Conservation (phyloP, 495 filamentous ascomycete genomes). For the Friedmanniomyces endolithicus region DNA sequence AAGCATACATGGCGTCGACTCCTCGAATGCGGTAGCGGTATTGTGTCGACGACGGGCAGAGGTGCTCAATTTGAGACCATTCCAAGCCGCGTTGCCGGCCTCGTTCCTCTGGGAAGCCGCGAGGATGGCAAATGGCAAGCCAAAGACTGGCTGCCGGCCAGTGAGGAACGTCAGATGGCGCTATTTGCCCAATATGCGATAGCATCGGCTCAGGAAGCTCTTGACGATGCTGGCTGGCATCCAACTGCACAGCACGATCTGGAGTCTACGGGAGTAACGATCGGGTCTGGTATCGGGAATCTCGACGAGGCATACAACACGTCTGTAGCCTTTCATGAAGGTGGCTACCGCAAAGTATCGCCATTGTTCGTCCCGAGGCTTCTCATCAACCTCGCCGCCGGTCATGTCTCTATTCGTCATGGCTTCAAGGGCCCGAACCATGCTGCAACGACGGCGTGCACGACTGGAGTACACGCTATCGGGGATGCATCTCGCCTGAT, state of each 20-base stretch:
- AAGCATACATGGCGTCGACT: constrained; percentile 70
- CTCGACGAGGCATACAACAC: constrained; percentile 80
- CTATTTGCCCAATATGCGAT: constrained; percentile 82
- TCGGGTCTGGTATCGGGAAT: constrained; percentile 94
- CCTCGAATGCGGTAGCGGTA: constrained; percentile 64
- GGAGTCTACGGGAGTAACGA: constrained; percentile 67
- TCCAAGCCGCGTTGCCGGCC: constrained; percentile 71
- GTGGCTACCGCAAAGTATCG: constrained; percentile 81
- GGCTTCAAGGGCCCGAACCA: constrained; percentile 89
- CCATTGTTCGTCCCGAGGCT: constrained; percentile 86
- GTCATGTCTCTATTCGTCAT: constrained; percentile 86
- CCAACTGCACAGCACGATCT: constrained; percentile 48
- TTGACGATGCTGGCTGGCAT: constrained; percentile 71
- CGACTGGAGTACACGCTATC: constrained; percentile 86
- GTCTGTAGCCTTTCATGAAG: constrained; percentile 59
- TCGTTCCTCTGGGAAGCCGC: constrained; percentile 53
- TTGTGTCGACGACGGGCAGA: constrained; percentile 53
- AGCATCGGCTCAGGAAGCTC: constrained; percentile 74
- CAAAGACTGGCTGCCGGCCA: constrained; percentile 55
- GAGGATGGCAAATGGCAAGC: constrained; percentile 55
- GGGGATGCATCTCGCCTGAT: constrained; percentile 89
- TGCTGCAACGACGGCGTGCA: constrained; percentile 84
- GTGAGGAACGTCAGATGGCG: constrained; percentile 75
- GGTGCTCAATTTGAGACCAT: constrained; percentile 52
- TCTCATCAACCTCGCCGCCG: constrained; percentile 86